Conservation (phyloP, 139 green algal genomes). For the Chlorella sp. region DNA sequence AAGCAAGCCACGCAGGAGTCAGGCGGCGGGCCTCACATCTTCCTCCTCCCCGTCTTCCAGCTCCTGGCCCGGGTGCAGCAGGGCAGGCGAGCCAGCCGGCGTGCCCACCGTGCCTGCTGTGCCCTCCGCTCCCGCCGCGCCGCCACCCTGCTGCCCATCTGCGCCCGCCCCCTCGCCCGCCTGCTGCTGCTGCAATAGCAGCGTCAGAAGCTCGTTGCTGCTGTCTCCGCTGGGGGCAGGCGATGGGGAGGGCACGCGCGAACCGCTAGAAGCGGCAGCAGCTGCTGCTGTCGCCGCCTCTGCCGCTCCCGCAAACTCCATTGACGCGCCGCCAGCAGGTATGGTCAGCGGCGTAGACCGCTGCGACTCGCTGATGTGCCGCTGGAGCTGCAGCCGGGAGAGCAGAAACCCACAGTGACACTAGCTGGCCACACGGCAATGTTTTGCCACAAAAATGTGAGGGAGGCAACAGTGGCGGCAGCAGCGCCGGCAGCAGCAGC, state of each 20-base stretch:
- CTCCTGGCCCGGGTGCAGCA: neutral
- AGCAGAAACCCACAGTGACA: neutral
- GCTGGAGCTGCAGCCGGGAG: conserved; percentile 23
- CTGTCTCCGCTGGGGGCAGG: neutral
- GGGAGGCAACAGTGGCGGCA: neutral
- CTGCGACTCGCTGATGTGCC: conserved; percentile 15
- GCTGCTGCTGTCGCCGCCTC: neutral
- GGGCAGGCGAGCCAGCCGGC: neutral
- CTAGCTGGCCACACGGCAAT: no score
- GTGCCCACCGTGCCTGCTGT: neutral
- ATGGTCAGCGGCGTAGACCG: neutral
- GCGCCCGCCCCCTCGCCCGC: neutral
- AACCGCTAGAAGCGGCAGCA: neutral
- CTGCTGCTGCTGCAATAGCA: conserved; percentile 42
- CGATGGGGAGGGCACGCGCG: neutral
- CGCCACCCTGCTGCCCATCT: neutral
- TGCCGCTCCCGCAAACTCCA: neutral
- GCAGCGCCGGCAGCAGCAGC: no score
- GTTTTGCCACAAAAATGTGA: no score
- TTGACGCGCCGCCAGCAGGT: neutral
- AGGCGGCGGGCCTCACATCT: neutral
- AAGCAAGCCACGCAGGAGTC: neutral
- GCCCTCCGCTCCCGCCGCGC: neutral
- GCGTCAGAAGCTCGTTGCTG: conserved; percentile 42
- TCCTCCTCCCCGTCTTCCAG: conserved; percentile 25